Evolutionary conservation across 2,329 filamentous ascomycete species (phyloP), one percentile per base, ranked within the genome.

Genomic region (Microcyclospora tardicrescens): DNA sequence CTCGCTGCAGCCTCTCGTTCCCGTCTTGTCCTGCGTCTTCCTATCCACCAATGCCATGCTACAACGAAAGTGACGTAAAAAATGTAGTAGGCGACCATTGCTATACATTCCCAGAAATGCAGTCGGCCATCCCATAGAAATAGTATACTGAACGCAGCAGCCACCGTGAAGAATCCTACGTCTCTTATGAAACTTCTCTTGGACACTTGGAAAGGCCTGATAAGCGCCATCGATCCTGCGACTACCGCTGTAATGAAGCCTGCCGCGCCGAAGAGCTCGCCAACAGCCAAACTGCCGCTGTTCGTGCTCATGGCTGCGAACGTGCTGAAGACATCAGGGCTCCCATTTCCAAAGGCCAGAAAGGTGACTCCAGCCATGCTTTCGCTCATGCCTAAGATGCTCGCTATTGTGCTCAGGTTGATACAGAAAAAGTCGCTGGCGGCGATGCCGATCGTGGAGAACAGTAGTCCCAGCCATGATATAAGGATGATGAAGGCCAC

Each of bases 381-480:
- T 66, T 98, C 87, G 60, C 87, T 95, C 67, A 98, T 80, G 14
- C 89, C 87, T 19, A 96, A 70, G 37, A 95, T 77, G 40, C 73
- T 80, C 15, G 91, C 80, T 51, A 98, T 91, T 10, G 91, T 96
- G 61, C 84, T 91, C 28, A 98, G 72, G 56, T 98, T 94, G 64
- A 96, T 77, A 63, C 87, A 96, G 64, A 98, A 91, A 67, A 98
- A 98, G 64, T 98, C 91, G 62, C 86, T 95, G 15, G 91, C 91
- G 11, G 91, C 91, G 47, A 98, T 95, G 43, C 91, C 91, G 47
- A 98, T 95, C 11, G 91, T 96, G 50, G 83, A 89, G 63, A 98
- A 98, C 6, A 98, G 75, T 39, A 96, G 66, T 29, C 76, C 82
- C 6, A 95, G 73, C 91, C 91, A 98, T 43, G 79, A 52, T 12